A percentile compares a stretch with the other conserved stretches of the same genome.
Conservation (phyloP, 176 grass and related monocot species). For the Oryza nivara region DNA sequence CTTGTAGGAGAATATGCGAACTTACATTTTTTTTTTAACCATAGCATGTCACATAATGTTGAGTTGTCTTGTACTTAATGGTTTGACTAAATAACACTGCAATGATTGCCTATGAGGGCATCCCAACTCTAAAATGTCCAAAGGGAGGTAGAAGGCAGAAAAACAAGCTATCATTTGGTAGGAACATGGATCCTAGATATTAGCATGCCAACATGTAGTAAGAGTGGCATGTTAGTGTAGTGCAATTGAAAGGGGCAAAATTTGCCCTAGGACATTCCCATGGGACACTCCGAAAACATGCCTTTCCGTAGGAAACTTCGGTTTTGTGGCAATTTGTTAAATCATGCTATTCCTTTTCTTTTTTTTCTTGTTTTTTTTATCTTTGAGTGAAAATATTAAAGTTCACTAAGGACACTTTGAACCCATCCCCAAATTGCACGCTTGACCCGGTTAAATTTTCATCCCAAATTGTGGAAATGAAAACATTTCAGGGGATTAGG, state of each 20-base stretch:
- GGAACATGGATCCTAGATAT: background rate
- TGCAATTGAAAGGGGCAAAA: slow-evolving; percentile 10
- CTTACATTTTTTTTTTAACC: background rate
- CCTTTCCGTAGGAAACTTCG: background rate
- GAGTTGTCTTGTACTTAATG: slow-evolving; percentile 1
- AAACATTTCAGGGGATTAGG: background rate
- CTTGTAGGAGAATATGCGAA: background rate
- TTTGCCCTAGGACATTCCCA: background rate
- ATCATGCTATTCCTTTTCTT: background rate
- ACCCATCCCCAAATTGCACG: background rate
- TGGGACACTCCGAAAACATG: background rate
- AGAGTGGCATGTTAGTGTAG: background rate
- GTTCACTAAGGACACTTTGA: background rate
- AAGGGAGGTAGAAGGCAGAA: slow-evolving; percentile 8
- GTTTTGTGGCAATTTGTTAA: background rate
- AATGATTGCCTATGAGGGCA: background rate
- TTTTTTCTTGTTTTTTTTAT: background rate
- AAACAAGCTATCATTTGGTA: background rate
- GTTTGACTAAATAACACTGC: slow-evolving; percentile 10
- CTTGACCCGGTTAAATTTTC: too few species aligned
- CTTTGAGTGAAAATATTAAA: background rate
- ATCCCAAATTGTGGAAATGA: background rate
- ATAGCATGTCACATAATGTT: background rate
- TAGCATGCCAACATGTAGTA: slow-evolving; percentile 4
- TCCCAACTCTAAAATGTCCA: background rate